Evolutionary conservation across 768 basidiomycete species (phyloP), one percentile per base, ranked within the genome.

Genomic region (Leccinellum luteum): DNA sequence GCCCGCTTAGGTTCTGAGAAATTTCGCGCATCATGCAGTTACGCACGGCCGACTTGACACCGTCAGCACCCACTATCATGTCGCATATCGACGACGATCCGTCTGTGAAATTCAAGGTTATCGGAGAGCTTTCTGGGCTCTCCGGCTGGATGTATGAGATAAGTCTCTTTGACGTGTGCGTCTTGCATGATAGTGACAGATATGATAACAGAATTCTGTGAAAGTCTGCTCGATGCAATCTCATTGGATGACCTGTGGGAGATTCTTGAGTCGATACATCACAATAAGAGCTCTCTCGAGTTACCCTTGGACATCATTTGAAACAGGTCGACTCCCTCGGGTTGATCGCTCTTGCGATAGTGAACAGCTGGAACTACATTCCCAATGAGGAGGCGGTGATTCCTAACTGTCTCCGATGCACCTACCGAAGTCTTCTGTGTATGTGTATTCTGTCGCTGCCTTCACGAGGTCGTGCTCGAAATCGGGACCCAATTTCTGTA

Each of bases 191-290:
- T 15, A 76, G 63, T 1, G 80, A 75, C 28, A 89, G 70, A 55
- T 75, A 74, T 44, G 73, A 69, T 10, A 90, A 75, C 53, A 90
- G 76, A 2, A 78, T 79, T 21, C 73, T 70, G 55, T 88, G 86
- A 63, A 89, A 87, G 61, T 88, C 85, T 21, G 85, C 78, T 17
- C 89, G 82, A 69, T 88, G 87, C 59, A 90, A 76, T 52, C 64
- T 69, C 57, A 83, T 73, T 58, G 84, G 52, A 55, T 71, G 70
- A 17, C 84, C 84, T 85, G 64, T 34, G 14, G 23, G 51, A 48
- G 25, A 55, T 34, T 28, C 51, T 27, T 49, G n/a, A 41, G 9
- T 41, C 15, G 27, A 30, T 62, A 9, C 4, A 31, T 31, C 31
- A 2, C 9, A 10, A 31, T 12, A 10, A 31, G 12, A 28, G 4